Base-by-base conservation (phyloP, 352 stramenopile genomes). In the Globisporangium nagaii region DNA sequence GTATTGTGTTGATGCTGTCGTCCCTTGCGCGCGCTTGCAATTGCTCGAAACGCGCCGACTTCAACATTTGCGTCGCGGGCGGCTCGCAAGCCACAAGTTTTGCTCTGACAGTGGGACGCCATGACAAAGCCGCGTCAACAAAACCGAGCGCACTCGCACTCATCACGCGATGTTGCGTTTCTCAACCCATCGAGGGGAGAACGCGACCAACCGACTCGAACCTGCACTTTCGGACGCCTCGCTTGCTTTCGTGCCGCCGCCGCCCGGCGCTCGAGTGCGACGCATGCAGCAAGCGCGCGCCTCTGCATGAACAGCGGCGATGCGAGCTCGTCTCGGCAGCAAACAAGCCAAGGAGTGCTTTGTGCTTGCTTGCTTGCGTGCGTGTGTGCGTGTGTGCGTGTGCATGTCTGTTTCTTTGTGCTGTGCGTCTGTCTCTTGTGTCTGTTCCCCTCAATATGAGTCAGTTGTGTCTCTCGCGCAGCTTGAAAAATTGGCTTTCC, bases 31-130 rank as follows among this genome's bases (percentile, higher is more conserved):
- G 36, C 28, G 39, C 22, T n/a, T n/a, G n/a, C n/a, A n/a, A n/a
- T n/a, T n/a, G n/a, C n/a, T n/a, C n/a, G n/a, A n/a, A n/a, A n/a
- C n/a, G n/a, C n/a, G n/a, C n/a, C n/a, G n/a, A 15, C 43, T 47
- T 60, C 53, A 60, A 60, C 53, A 40, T 39, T 15, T 37, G 25
- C 25, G 2, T 45, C 17, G 39, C 36, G 17, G 36, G 35, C 35
- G 32, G 30, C 37, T 45, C 34, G 6, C 25, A 50, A 35, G 8
- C 54, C 54, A 61, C 54, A 54, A 37, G 19, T 43, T 49, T 41
- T 34, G 25, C 34, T 32, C 25, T 22, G 22, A 61, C 25, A 61
- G 54, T 61, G 44, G 54, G 45, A 59, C 24, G 31, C 4, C 2
- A 39, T 41, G 30, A 43, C 51, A 50, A 58, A 36, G 17, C 42